Base-by-base conservation (phyloP, 495 filamentous ascomycete species). In the Podospora australis region DNA sequence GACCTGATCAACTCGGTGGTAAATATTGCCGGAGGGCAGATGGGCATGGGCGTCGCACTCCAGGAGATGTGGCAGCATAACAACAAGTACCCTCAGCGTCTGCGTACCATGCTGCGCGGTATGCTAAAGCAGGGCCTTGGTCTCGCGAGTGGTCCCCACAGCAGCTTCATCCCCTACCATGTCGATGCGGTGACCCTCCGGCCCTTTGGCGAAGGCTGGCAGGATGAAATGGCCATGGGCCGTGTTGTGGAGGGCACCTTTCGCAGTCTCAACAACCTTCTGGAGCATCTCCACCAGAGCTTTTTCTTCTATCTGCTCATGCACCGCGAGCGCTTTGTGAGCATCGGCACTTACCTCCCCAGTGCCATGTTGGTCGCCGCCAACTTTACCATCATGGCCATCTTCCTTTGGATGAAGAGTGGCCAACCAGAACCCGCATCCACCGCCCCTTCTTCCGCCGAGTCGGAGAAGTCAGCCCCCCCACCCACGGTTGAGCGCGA, bases 251-350 rank as follows among this genome's bases (percentile, higher is more conserved):
- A 98, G 67, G 86, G 88, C 61, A 73, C 90, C 7, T 94, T 90
- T 58, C 76, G 92, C 47, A 94, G 87, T 57, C 69, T 98, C 64
- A 98, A 98, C 68, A 98, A 98, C 61, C 68, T 98, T 44, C 76
- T 98, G 13, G 92, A 98, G 68, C 90, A 97, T 64, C 79, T 98
- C 51, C 92, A 98, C 60, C 92, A 98, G 72, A 95, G 88, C 60
- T 98, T 97, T 75, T 98, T 98, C 75, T 97, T 98, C 70, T 98
- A 98, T 65, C 70, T 98, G 20, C 78, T 98, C 14, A 89, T 98
- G 78, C 83, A 88, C 45, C 74, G 81, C 14, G 84, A 92, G 44
- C 80, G 90, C 6, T 98, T 97, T 65, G 94, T 97, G 46, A 96
- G 91, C 65, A 98, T 98, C 51, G 92, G 92, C 16, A 98, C 92